Conservation (phyloP, 495 filamentous ascomycete genomes). For the Penicillium simplicissimum region DNA sequence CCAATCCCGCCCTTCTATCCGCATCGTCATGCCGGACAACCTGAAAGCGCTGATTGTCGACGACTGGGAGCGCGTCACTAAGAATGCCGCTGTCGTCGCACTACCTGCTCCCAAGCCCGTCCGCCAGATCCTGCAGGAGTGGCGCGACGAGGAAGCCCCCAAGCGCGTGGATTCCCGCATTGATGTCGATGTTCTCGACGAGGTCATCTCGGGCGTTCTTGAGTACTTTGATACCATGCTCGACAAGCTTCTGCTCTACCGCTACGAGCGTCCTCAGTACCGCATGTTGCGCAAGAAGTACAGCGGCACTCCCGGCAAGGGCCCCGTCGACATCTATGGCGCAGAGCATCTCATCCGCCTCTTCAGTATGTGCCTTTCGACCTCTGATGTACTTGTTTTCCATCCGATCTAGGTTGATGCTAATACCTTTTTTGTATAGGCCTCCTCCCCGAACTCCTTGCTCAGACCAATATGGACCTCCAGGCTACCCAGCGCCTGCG, state of each 20-base stretch:
- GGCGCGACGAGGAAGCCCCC: constrained; percentile 65
- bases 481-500: constrained; percentile 83
- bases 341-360: constrained; percentile 87
- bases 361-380: constrained; percentile 63
- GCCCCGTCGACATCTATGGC: constrained; percentile 78
- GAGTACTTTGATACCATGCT: constrained; percentile 91
- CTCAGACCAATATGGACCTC: constrained; percentile 95
- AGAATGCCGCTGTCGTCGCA: constrained; percentile 82
- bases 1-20: constrained; percentile 74
- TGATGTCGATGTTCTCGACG: constrained; percentile 81
- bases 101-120: constrained; percentile 77
- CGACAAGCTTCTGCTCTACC: constrained; percentile 85
- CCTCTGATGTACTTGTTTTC: not conserved
- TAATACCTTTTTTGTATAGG: constrained; percentile 52
- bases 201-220: constrained; percentile 77
- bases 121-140: constrained; percentile 75
- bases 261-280: constrained; percentile 87
- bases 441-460: constrained; percentile 86
- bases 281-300: constrained; percentile 66
- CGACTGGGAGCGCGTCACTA: constrained; percentile 98
- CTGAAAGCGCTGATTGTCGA: constrained; percentile 91
- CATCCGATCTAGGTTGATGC: constrained; percentile 10
- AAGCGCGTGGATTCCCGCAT: constrained; percentile 61
- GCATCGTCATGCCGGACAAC: constrained; percentile 76
- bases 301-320: constrained; percentile 57